Evolutionary conservation across 2,329 filamentous ascomycete species (phyloP).

Genomic region (Pyrenochaeta sp.): DNA sequence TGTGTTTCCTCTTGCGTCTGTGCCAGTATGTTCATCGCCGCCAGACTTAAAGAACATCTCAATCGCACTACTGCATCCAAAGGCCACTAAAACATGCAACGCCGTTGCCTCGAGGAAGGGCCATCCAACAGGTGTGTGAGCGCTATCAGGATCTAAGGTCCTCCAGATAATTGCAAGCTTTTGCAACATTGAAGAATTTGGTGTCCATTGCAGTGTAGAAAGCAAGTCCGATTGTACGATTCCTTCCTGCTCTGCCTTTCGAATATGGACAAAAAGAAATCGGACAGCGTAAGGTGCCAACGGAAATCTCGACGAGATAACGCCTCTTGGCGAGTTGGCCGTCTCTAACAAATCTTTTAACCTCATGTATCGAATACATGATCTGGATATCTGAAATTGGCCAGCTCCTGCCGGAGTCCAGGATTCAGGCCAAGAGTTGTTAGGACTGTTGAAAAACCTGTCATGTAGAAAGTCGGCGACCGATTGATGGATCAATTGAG

Average conservation of each 20-base stretch:
- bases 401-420: constrained; percentile 7
- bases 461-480: constrained; percentile 19
- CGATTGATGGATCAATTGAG: constrained; percentile 23
- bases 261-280: constrained; percentile 17
- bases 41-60: constrained; percentile 1
- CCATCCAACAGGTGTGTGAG: constrained; percentile 13
- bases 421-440: background rate
- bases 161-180: constrained; percentile 11
- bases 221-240: constrained; percentile 14
- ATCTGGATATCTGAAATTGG: constrained; percentile 23
- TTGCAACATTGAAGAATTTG: constrained; percentile 5
- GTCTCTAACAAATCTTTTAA: constrained; percentile 15
- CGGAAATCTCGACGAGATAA: constrained; percentile 13
- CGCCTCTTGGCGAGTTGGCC: constrained; percentile 6
- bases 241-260: constrained; percentile 13
- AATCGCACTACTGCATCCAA: constrained; percentile 14
- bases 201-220: constrained; percentile 8
- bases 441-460: constrained; percentile 8
- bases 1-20: constrained; percentile 14
- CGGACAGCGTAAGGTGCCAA: constrained; percentile 14
- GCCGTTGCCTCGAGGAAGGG: constrained; percentile 14
- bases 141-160: constrained; percentile 10
- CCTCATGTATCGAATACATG: constrained; percentile 19
- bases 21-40: constrained; percentile 3
- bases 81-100: constrained; percentile 12